Percentiles rank a stretch among this genome's conserved stretches.
Conservation (phyloP, 257 asterid genomes). For the Solanum gracilifrons region DNA sequence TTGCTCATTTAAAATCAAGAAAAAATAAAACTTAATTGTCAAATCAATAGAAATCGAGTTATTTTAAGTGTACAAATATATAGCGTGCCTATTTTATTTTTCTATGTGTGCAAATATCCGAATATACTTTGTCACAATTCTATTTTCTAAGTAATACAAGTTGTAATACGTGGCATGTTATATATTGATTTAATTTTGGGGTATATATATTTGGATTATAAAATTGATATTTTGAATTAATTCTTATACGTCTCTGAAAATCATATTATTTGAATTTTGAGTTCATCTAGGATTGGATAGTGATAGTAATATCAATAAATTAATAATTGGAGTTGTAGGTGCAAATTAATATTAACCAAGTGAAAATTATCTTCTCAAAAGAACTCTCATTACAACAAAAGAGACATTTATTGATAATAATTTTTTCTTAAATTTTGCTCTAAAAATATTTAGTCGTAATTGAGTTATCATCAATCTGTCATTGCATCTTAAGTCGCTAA, state of each 20-base stretch:
- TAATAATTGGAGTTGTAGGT: neutral
- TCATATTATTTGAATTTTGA: neutral
- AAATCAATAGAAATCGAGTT: neutral
- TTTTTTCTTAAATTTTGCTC: too few species aligned
- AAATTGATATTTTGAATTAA: neutral
- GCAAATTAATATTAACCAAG: neutral
- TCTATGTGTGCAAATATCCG: neutral
- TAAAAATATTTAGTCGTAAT: too few species aligned
- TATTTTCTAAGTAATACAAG: neutral
- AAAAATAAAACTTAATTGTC: neutral
- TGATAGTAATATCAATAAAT: neutral
- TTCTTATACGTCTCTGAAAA: neutral
- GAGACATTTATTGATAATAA: too few species aligned
- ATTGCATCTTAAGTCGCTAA: too few species aligned
- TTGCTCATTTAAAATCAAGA: neutral
- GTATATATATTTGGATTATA: neutral
- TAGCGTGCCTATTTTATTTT: neutral
- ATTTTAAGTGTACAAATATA: neutral
- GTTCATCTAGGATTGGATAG: neutral
- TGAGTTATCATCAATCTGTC: rapidly evolving
- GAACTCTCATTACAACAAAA: neutral
- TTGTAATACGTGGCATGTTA: neutral
- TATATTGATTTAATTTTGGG: neutral
- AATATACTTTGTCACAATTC: neutral
- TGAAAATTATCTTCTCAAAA: neutral